Base-by-base conservation (phyloP, 2,329 filamentous ascomycete species). In the Lizonia empirigonia region DNA sequence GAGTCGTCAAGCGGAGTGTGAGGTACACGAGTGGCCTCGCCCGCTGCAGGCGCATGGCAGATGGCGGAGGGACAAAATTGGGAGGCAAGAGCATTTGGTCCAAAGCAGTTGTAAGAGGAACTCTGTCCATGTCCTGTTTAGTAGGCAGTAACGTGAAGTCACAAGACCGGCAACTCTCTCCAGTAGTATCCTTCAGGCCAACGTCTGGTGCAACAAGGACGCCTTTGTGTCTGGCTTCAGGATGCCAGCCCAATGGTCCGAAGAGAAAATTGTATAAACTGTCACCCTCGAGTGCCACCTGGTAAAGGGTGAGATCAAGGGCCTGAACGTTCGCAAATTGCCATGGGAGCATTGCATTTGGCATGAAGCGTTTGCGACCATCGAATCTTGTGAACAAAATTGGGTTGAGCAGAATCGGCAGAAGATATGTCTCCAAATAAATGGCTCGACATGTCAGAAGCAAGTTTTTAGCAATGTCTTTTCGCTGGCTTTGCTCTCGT, bases 391-490 rank as follows among this genome's bases (percentile, higher is more conserved):
- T 22, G 7, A 37, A 10, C 15, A 15, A n/a, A 42, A n/a, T 5
- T 9, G 55, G 26, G 16, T 65, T 65, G 0, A 65, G 42, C 1
- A 33, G 37, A 9, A 61, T 20, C 2, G 64, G 59, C 1, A 58
- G 44, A 0, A 34, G 18, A 16, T 55, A 65, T 2, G 64, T 61
- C 19, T 68, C 64, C 2, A 62, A 27, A 32, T 65, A 66, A 0
- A 65, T 39, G 5, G 58, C 60, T 10, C 53, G 55, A 39, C 62
- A 68, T 7, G 63, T 58, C 4, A 30, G 22, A 1, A 66, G 54
- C 1, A 65, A 41, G 3, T 50, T 46, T 9, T 47, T n/a, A 6
- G 60, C 56, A 1, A 53, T 49, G 22, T 62, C 56, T 5, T 36
- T 38, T 7, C 2, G 29, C 8, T 12, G 50, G 23, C 3, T 7